Evolutionary conservation across 768 basidiomycete species (phyloP), one percentile per base, ranked within the genome.

Genomic region (Suillus subaureus): DNA sequence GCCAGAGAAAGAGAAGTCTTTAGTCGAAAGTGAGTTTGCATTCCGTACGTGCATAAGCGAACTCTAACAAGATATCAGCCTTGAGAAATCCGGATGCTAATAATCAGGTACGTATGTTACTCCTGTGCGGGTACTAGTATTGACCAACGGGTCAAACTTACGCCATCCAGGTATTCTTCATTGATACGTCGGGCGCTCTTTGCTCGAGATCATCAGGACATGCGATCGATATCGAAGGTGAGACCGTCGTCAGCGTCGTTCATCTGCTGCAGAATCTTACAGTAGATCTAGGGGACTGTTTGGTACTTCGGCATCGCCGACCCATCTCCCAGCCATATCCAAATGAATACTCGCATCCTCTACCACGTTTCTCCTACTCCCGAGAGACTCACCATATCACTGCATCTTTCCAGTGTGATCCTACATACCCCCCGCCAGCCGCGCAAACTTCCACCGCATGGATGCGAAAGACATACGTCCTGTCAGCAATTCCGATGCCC

Each of bases 201-300:
- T 94, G 91, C 73, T 92, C 93, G 11, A 84, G 90, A 69, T 84
- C 87, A 4, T 85, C 92, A 18, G 93, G 93, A 0, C 92, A 94
- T 76, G 93, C 92, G 9, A 79, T 95, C 43, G 93, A 95, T 70
- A 77, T 94, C 42, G 87, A 94, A 82, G 85, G 92, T 89, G 75
- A 28, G 77, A 67, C 18, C n/a, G n/a, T n/a, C n/a, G 23, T 55
- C 58, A 43, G 35, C 31, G 35, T 6, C 56, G 56, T 45, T 57
- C 56, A 21, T 23, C 31, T 61, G 45, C 16, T 33, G 60, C 13
- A 33, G 56, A 67, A 61, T 67, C 72, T 61, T 4, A 69, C 60
- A 21, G 13, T 63, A 61, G 61, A 39, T 56, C 54, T 67, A 93
- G 92, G 82, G 61, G 90, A 88, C 63, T 79, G 76, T 51, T 82